Evolutionary conservation across 495 filamentous ascomycete genomes (phyloP), one percentile per base, ranked within the genome.

Genomic region (Astrothelium subdiscretum): DNA sequence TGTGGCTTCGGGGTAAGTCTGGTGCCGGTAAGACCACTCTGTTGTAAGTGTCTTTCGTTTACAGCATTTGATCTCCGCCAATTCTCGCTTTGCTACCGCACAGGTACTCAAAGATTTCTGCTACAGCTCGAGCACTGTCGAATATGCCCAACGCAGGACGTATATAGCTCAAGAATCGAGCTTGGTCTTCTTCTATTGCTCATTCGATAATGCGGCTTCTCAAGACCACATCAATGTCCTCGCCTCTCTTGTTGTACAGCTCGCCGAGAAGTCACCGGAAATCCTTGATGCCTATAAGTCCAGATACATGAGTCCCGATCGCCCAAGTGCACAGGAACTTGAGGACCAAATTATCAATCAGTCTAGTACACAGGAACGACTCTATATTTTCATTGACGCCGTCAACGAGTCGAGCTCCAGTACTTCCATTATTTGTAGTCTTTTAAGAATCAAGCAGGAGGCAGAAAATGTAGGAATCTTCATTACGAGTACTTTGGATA

Each of bases 11-110:
- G 5, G 63, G 59, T 11, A 62, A 61, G 27, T 64, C 57, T 40
- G 63, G 63, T 26, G 42, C 63, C 11, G 63, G 63, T 8, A 65
- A 65, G 44, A 65, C 63, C 4, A 62, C 44, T 4, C 29, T 65
- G 13, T 57, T 65, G 59, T 65, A 44, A 59, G 57, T 32, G 8
- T 31, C 1, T 20, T 8, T 31, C n/a, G 60, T 54, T 20, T 54
- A 8, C 3, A 15, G 48, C 24, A 10, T 4, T 12, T 29, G 26
- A 27, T 29, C 5, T 10, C 5, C 48, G 24, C 3, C 24, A 5
- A 15, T n/a, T 20, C 43, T 24, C 24, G 54, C 26, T 22, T 8
- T 5, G 18, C 6, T 26, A 8, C 59, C 32, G 38, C n/a, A 27
- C 20, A 54, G 11, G 48, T 10, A 54, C 48, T 29, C 24, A 27